These are phyloP conservation scores for Ophiostoma ips DNA, from an alignment of 2,329 filamentous ascomycete genomes.

Conservation along the genomic window DNA sequence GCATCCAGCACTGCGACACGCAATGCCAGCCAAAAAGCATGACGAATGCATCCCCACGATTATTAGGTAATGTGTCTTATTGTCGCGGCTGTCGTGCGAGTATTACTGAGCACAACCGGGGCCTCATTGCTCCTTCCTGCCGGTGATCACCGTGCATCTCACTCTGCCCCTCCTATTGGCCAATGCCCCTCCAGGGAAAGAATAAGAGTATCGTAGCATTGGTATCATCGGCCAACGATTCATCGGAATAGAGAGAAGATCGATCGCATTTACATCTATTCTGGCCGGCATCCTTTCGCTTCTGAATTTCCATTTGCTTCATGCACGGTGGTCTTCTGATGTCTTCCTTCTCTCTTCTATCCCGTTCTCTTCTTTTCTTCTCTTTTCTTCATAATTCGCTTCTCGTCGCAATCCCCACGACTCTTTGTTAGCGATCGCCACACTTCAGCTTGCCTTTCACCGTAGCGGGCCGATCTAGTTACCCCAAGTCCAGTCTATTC, in stretches of 20 bases:
- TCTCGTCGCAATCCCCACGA: background rate
- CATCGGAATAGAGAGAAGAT: too few species aligned
- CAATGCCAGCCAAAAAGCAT: too few species aligned
- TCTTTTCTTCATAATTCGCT: background rate
- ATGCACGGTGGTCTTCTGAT: background rate
- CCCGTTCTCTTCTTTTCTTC: background rate
- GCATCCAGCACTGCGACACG: too few species aligned
- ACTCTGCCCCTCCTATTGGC: constrained; percentile 11
- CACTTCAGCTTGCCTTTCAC: background rate
- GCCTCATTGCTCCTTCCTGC: background rate
- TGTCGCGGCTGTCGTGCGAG: too few species aligned
- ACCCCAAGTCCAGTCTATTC: background rate
- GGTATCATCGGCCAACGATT: constrained; percentile 12
- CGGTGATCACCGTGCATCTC: background rate
- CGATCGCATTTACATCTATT: too few species aligned
- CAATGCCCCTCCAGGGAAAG: constrained; percentile 10
- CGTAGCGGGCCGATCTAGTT: background rate
- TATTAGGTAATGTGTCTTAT: too few species aligned
- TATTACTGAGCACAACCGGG: too few species aligned
- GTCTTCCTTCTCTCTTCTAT: background rate
- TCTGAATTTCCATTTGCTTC: background rate
- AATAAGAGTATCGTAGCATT: constrained; percentile 6
- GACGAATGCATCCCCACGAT: too few species aligned
- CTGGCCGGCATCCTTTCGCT: too few species aligned
- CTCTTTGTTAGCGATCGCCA: background rate